Conservation (phyloP, 2,329 filamentous ascomycete species). For the Pseudovirgaria hyperparasitica region DNA sequence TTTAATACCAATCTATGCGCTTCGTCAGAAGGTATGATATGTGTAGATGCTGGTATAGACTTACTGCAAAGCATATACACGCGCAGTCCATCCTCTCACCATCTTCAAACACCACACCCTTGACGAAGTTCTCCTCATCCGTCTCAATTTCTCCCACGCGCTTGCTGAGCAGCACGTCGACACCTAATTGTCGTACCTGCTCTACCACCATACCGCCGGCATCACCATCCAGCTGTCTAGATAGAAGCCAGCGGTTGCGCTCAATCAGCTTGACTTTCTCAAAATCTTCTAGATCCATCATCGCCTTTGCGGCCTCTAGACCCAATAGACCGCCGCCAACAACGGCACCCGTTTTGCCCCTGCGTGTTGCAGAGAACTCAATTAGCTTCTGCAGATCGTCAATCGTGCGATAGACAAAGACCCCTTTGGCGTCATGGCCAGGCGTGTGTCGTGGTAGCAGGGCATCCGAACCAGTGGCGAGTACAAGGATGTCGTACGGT, state of each 20-base stretch:
- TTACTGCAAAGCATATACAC: constrained; percentile 69
- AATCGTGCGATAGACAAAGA: constrained; percentile 84
- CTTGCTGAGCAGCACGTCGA: constrained; percentile 70
- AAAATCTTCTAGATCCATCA: constrained; percentile 73
- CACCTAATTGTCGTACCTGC: constrained; percentile 63
- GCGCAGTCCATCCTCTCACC: constrained; percentile 65
- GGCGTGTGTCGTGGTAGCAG: constrained; percentile 60
- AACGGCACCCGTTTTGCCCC: constrained; percentile 58
- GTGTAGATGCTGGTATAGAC: constrained; percentile 8
- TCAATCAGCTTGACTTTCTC: constrained; percentile 67
- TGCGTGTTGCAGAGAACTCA: constrained; percentile 52
- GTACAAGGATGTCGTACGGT: constrained; percentile 66
- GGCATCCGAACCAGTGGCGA: constrained; percentile 80
- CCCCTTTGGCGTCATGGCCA: constrained; percentile 65
- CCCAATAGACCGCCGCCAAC: constrained; percentile 78
- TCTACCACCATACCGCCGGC: constrained; percentile 72
- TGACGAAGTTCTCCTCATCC: constrained; percentile 53
- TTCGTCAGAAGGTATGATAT: constrained; percentile 5
- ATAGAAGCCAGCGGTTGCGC: constrained; percentile 70
- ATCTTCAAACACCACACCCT: constrained; percentile 68
- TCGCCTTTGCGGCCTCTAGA: constrained; percentile 80
- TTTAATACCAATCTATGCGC: constrained; percentile 57
- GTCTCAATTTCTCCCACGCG: constrained; percentile 60
- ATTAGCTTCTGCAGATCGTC: constrained; percentile 70
- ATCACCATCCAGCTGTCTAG: constrained; percentile 68